Conservation (phyloP, 139 green algal genomes). For the Chlorella ohadii region DNA sequence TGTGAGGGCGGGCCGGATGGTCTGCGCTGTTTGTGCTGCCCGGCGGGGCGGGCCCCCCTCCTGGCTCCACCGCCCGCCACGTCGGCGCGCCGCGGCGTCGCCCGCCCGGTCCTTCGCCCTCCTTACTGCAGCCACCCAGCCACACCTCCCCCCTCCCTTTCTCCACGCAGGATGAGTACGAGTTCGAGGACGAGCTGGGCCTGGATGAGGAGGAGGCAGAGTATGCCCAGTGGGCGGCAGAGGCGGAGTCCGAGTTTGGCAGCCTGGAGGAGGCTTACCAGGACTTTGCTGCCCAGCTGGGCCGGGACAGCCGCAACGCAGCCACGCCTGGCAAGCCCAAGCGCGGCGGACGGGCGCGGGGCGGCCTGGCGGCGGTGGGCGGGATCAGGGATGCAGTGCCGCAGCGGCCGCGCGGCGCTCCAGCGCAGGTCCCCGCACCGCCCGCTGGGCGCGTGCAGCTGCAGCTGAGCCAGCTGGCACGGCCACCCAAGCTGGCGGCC, state of each 20-base stretch:
- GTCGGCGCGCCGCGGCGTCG: too few relatives aligned
- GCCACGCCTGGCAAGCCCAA: background rate
- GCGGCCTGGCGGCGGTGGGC: background rate
- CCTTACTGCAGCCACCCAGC: too few relatives aligned
- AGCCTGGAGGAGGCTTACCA: background rate
- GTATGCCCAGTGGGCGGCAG: background rate
- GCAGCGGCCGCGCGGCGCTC: background rate
- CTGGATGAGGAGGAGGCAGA: background rate
- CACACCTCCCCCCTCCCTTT: too few relatives aligned
- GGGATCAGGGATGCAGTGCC: background rate
- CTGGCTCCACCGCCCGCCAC: too few relatives aligned
- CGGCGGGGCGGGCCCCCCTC: too few relatives aligned
- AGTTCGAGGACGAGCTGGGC: background rate
- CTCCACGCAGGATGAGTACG: background rate
- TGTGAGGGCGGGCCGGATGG: too few relatives aligned
- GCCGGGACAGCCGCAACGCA: background rate
- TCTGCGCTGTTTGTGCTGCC: too few relatives aligned
- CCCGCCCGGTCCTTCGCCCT: too few relatives aligned
- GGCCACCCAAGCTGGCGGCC: background rate
- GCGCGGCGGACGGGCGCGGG: background rate
- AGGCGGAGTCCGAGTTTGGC: background rate
- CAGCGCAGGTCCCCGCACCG: background rate
- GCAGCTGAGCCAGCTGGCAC: background rate
- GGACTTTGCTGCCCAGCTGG: background rate
- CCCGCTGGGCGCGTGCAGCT: background rate